Evolutionary conservation across 1,284 basidiomycete species (phyloP), one percentile per base, ranked within the genome.

Genomic region (Cryptococcus amylolentus): DNA sequence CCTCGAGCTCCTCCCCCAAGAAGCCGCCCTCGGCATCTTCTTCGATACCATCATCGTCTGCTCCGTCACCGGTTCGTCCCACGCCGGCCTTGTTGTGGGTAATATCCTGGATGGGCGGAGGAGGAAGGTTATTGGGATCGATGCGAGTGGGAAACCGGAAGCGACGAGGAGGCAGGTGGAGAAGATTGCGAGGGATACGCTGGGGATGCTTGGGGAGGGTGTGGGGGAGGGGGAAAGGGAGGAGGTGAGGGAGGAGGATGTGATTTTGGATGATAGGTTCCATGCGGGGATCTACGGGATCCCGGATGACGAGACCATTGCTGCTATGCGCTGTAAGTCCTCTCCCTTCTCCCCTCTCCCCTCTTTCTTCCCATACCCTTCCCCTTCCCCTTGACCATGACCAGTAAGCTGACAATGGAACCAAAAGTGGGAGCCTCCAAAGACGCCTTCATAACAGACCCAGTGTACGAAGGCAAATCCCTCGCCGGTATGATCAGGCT

Each of bases 1-100:
- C 39, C 48, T 72, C 54, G 70, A 72, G 54, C 51, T 72, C 7
- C 67, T 67, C 9, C 62, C 59, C 16, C 70, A 72, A 58, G 70
- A 72, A 50, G 49, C 53, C 26, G 42, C 52, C 7, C 56, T 67
- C 9, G 67, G 68, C n/a, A 49, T 68, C 16, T 70, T 62, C 60
- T 72, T 72, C 54, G 68, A 69, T 54, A 70, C 66, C 13, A 55
- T 72, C 51, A 41, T 72, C 44, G 63, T 72, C 47, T 72, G 70
- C 47, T 60, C 58, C 14, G 70, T 72, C 41, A 72, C 70, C 2
- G 70, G 70, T 16, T 69, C 67, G 0, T 64, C 61, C 10, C 70
- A 72, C 47, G 70, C 70, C 5, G 70, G 70, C 3, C 52, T 65
- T 2, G 38, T 72, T 18, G 68, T 69, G 27, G 70, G 70, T 7